Evolutionary conservation across 768 basidiomycete species (phyloP).

Genomic region (Tricholoma bakamatsutake): DNA sequence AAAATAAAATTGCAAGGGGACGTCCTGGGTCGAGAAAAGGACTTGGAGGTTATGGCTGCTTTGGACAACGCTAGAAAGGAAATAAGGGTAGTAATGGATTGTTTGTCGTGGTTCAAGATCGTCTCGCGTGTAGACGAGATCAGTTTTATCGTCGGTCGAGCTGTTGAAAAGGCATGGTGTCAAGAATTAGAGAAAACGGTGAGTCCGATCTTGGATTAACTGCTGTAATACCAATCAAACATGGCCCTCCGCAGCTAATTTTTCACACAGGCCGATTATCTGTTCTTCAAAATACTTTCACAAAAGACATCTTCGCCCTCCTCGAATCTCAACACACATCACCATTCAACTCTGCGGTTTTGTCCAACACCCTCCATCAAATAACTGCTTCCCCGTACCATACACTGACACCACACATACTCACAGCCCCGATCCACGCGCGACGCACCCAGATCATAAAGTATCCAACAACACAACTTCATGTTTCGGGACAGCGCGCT

Average conservation of each 20-base stretch:
- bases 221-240: background rate
- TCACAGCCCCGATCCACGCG: slow-evolving; percentile 44
- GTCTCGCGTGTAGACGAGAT: slow-evolving; percentile 43
- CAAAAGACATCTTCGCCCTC: slow-evolving; percentile 34
- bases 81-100: slow-evolving; percentile 34
- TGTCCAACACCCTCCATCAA: slow-evolving; percentile 55
- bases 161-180: slow-evolving; percentile 38
- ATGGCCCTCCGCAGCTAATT: slow-evolving; percentile 42
- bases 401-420: slow-evolving; percentile 35
- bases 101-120: slow-evolving; percentile 42
- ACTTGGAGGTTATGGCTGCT: slow-evolving; percentile 27
- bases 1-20: slow-evolving; percentile 28
- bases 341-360: slow-evolving; percentile 46
- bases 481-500: slow-evolving; percentile 56
- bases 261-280: slow-evolving; percentile 58
- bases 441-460: slow-evolving; percentile 50
- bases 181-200: slow-evolving; percentile 47
- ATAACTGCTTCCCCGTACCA: slow-evolving; percentile 40
- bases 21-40: slow-evolving; percentile 28
- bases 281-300: slow-evolving; percentile 37
- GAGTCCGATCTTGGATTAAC: slow-evolving; percentile 1
- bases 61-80: slow-evolving; percentile 30
- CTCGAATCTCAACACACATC: slow-evolving; percentile 32
- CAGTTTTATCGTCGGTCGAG: slow-evolving; percentile 28
- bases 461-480: slow-evolving; percentile 53